Evolutionary conservation across 441 rosid genomes (phyloP), one percentile per base, ranked within the genome.

Genomic region (Eruca vesicaria): DNA sequence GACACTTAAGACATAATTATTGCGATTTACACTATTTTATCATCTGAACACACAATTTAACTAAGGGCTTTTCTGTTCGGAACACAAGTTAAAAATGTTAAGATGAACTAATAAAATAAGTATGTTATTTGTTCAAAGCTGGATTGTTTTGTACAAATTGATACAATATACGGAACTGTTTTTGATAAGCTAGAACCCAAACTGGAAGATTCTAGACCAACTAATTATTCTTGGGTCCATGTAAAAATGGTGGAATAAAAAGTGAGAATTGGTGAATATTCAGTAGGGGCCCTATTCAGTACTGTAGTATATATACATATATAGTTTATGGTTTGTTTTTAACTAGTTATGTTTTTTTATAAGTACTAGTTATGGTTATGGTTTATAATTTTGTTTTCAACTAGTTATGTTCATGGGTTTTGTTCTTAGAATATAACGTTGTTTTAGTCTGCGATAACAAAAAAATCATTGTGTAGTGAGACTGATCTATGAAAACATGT

Each of bases 181-280:
- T 53, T 69, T 14, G 79, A 76, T 76, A 55, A 52, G 58, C 38
- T 63, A 6, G 23, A 76, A 63, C 9, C 79, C 48, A 68, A 20
- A 67, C 45, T 16, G 21, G 23, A 50, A 7, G 33, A 75, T 33
- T 76, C 0, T 55, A 15, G 66, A 56, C n/a, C 71, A 74, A 64
- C 23, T 56, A 23, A 41, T 57, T 64, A 31, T 56, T 43, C 23
- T 2, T 5, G 71, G 75, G 75, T 56, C 79, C 75, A 43, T 69
- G 14, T 9, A 7, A 53, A 33, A 26, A 15, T 56, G 67, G 75
- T 69, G 75, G 61, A 70, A 23, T 11, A 1, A 50, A 68, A 75
- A 29, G 60, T 75, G 62, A 59, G 15, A n/a, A 23, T 21, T 48
- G 16, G 62, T 74, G 72, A 21, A 33, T 14, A 59, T 3, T 29